phyloP scores from a whole-genome alignment of 805 yeast genomes.

The Cyberlindnera bimundalis region DNA sequence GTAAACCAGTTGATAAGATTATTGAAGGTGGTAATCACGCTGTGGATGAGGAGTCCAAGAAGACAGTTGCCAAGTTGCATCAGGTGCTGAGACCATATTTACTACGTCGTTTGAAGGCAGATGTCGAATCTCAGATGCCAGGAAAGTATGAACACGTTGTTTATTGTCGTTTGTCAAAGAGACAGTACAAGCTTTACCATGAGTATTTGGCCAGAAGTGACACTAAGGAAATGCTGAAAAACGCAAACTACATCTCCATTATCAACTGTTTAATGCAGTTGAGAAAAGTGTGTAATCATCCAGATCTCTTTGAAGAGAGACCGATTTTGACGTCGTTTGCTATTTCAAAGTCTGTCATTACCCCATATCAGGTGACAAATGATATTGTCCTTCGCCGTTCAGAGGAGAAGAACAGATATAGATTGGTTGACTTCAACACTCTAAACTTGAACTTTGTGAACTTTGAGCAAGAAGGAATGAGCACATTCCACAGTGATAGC shows the following conservation, averaged over 20 bases:
- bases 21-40: conserved; percentile 65
- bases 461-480: conserved; percentile 28
- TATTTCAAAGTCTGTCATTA: conserved; percentile 58
- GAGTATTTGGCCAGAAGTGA: conserved; percentile 97
- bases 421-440: conserved; percentile 45
- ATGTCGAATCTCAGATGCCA: conserved; percentile 99
- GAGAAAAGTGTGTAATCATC: conserved; percentile 94
- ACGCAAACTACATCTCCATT: conserved; percentile 92
- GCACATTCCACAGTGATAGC: conserved; percentile 45
- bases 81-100: conserved; percentile 92
- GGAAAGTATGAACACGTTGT: conserved; percentile 94
- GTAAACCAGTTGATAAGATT: conserved; percentile 91
- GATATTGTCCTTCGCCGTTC: conserved; percentile 35
- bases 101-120: conserved; percentile 86
- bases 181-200: conserved; percentile 89
- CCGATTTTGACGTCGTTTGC: conserved; percentile 92
- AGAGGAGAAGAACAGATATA: conserved; percentile 27
- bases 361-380: conserved; percentile 43
- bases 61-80: conserved; percentile 85
- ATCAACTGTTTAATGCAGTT: conserved; percentile 97
- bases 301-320: conserved; percentile 92
- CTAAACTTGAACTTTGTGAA: conserved; percentile 62
- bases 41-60: conserved; percentile 72
- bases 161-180: conserved; percentile 85
- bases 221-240: conserved; percentile 87